phyloP scores from a whole-genome alignment of 192 early-diverging fungal species.

The Coemansia sp. region DNA sequence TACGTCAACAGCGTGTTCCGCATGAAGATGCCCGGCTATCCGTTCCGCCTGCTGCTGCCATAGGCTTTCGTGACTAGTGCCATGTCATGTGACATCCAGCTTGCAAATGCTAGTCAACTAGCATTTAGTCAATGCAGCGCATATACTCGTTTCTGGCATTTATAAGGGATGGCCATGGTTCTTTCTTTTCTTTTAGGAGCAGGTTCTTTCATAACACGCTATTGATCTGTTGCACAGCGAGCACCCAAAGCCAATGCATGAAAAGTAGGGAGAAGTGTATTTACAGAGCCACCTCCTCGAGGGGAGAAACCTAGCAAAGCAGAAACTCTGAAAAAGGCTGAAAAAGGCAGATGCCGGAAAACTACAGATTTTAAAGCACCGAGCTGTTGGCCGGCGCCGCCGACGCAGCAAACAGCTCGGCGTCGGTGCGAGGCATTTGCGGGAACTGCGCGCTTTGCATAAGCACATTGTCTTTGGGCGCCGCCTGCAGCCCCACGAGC shows the following conservation, averaged over 20 bases:
- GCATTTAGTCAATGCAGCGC: too few relatives aligned
- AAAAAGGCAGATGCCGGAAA: not conserved
- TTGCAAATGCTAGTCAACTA: too few relatives aligned
- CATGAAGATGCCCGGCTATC: conserved; percentile 50
- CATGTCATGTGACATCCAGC: not conserved
- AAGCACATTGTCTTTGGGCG: not conserved
- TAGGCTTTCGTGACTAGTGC: not conserved
- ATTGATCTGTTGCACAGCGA: too few relatives aligned
- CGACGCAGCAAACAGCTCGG: conserved; percentile 3
- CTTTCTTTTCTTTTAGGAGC: too few relatives aligned
- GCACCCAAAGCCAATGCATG: not conserved
- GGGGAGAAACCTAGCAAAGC: conserved; percentile 1
- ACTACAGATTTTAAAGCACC: conserved; percentile 7
- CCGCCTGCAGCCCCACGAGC: conserved; percentile 15
- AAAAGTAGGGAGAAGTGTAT: not conserved
- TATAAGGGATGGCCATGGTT: too few relatives aligned
- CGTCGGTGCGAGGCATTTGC: not conserved
- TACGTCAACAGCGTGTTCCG: conserved; percentile 56
- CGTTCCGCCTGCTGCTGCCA: conserved; percentile 45
- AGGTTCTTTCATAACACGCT: too few relatives aligned
- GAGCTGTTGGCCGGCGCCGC: not conserved
- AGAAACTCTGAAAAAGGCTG: not conserved
- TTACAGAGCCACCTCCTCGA: conserved; percentile 5
- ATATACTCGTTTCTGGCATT: too few relatives aligned
- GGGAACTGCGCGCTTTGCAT: not conserved